These are phyloP conservation scores for Podaxis sp. DNA, from an alignment of 768 basidiomycete genomes.

Conservation along the genomic window DNA sequence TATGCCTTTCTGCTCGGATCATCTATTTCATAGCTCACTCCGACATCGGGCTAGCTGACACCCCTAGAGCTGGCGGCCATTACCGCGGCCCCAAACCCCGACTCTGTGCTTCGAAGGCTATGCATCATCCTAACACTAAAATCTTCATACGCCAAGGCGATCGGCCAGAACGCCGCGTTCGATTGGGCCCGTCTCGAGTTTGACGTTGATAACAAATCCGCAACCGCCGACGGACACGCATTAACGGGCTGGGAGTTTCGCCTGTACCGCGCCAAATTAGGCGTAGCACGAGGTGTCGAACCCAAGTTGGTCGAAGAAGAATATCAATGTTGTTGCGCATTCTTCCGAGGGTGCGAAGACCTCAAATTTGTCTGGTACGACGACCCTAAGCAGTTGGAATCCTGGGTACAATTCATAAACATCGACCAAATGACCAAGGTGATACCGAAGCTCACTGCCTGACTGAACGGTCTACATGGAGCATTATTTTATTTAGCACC, in stretches of 20 bases:
- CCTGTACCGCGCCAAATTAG: conserved; percentile 71
- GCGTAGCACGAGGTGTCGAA: conserved; percentile 53
- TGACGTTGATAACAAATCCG: conserved; percentile 61
- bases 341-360: conserved; percentile 66
- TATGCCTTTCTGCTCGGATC: conserved; percentile 29
- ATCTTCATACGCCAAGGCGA: conserved; percentile 78
- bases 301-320: conserved; percentile 53
- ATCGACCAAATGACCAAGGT: conserved; percentile 82
- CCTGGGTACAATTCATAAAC: conserved; percentile 83
- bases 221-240: conserved; percentile 64
- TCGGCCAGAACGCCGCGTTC: conserved; percentile 78
- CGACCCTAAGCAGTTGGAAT: conserved; percentile 62
- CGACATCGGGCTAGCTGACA: conserved; percentile 19
- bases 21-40: not conserved
- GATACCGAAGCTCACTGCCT: conserved; percentile 71
- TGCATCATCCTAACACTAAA: conserved; percentile 81
- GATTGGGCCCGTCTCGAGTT: conserved; percentile 83
- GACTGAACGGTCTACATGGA: not conserved
- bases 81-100: conserved; percentile 50
- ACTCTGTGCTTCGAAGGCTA: conserved; percentile 70
- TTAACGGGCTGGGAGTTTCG: conserved; percentile 87
- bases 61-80: conserved; percentile 41
- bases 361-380: conserved; percentile 74
- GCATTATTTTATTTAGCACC: not conserved
- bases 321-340: conserved; percentile 77